Conservation (phyloP, 768 basidiomycete species). For the Tricholoma terreum region DNA sequence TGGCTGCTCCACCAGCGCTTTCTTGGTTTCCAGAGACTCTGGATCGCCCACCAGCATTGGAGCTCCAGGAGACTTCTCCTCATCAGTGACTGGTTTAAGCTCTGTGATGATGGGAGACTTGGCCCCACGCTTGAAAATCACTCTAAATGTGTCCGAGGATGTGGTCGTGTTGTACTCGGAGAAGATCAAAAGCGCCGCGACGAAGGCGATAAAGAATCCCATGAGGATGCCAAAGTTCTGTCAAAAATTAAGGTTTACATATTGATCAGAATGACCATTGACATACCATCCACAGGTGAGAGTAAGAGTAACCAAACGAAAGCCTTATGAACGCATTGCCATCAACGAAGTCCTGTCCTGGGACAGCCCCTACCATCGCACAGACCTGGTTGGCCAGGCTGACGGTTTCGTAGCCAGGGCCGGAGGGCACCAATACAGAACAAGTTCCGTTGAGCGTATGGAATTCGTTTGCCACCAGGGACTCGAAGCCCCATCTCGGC, state of each 20-base stretch:
- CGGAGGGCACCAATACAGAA: slow-evolving; percentile 56
- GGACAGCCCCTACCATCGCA: slow-evolving; percentile 59
- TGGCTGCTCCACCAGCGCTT: slow-evolving; percentile 35
- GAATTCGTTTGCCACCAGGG: slow-evolving; percentile 80
- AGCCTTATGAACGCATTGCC: slow-evolving; percentile 51
- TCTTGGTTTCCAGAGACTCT: slow-evolving; percentile 21
- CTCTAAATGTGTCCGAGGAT: slow-evolving; percentile 36
- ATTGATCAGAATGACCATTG: not conserved
- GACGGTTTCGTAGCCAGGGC: slow-evolving; percentile 58
- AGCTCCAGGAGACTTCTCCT: slow-evolving; percentile 27
- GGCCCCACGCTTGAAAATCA: slow-evolving; percentile 66
- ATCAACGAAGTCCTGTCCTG: slow-evolving; percentile 58
- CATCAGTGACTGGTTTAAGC: slow-evolving; percentile 30
- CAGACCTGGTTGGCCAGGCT: slow-evolving; percentile 71
- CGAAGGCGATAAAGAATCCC: slow-evolving; percentile 63
- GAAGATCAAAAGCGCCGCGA: slow-evolving; percentile 52
- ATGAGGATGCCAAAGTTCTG: slow-evolving; percentile 69
- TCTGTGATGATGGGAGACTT: slow-evolving; percentile 27
- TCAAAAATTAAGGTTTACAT: not conserved
- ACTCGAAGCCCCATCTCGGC: slow-evolving; percentile 70
- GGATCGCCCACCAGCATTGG: slow-evolving; percentile 10
- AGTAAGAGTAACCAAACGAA: slow-evolving; percentile 47
- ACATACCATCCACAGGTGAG: slow-evolving; percentile 43
- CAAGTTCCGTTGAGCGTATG: slow-evolving; percentile 62
- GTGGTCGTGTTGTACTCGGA: slow-evolving; percentile 50